phyloP scores from a whole-genome alignment of 2,329 filamentous ascomycete genomes.

The Aspergillus persii region DNA sequence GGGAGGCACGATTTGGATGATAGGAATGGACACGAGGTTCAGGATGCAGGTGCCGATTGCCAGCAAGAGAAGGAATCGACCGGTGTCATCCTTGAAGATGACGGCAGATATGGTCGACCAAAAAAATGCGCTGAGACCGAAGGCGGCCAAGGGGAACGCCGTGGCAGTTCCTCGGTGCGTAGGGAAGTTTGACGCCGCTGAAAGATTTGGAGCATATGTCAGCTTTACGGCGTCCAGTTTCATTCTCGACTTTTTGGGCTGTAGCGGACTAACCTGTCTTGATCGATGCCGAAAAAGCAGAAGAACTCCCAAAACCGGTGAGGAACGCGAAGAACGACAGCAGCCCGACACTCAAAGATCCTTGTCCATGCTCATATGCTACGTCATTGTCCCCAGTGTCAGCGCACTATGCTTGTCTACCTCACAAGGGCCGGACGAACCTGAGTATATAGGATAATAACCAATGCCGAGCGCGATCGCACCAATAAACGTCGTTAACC shows the following conservation, averaged over 20 bases:
- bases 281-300: constrained; percentile 83
- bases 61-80: constrained; percentile 75
- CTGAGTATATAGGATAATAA: constrained; percentile 77
- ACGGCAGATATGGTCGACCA: constrained; percentile 78
- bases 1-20: constrained; percentile 71
- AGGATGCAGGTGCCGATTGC: constrained; percentile 75
- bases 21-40: constrained; percentile 76
- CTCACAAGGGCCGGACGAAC: constrained; percentile 30
- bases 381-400: constrained; percentile 7
- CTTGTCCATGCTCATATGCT: constrained; percentile 70
- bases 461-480: constrained; percentile 70
- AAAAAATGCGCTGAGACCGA: constrained; percentile 94
- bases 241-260: no score
- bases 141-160: constrained; percentile 86
- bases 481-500: constrained; percentile 73
- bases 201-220: constrained; percentile 20
- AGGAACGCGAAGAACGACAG: constrained; percentile 83
- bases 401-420: constrained; percentile 1
- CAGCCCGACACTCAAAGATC: constrained; percentile 53
- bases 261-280: constrained; percentile 60
- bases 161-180: constrained; percentile 89
- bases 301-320: constrained; percentile 83
- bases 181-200: constrained; percentile 86
- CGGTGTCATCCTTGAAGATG: constrained; percentile 79
- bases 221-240: neutral